Base-by-base conservation (phyloP, 1,139 yeast species). In the Pichia sp. region DNA sequence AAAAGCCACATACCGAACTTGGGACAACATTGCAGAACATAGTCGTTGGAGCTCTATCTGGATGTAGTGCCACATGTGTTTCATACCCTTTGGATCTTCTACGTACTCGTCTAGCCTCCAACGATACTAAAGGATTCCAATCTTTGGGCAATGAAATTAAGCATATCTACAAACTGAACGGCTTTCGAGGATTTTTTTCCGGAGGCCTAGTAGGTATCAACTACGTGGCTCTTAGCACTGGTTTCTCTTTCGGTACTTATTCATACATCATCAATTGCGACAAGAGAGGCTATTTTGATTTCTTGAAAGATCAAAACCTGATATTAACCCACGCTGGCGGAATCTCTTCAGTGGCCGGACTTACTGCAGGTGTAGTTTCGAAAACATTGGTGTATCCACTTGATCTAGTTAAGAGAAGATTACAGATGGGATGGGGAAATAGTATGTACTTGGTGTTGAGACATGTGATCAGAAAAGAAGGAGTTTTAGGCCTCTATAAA, bases 21-120 rank as follows among this genome's bases (percentile, higher is more conserved):
- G 55, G 58, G 3, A 54, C 64, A 47, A 58, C 67, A 7, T 10
- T 72, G 40, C 60, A 65, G 41, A 30, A 50, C 78, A 40, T 67
- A 73, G 3, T 70, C 0, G 81, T 88, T 5, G 99, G 99, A 0
- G 79, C 87, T 0, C 70, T 82, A 1, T 84, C 97, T 0, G 99
- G 99, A 0, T 72, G 84, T 32, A 65, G 80, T 1, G 88, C 96
- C 50, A 89, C 96, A 0, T 54, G 80, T 0, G 67, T 75, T 1
- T 88, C 97, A 2, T 93, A 93, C 65, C 99, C 99, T 0, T 83
- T 90, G 64, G 99, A 93, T 68, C 75, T 90, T 34, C 71, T 93
- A 47, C 73, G 99, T 51, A 93, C 99, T 0, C 73, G 96, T 52
- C 76, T 90, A 54, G 96, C 90, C 0, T 87, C 87, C 3, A 80